Percentiles rank a stretch among this genome's conserved stretches.
Evolutionary conservation across 225 moss, liverwort and hornwort species (phyloP).

Genomic region (Ulota crispa): DNA sequence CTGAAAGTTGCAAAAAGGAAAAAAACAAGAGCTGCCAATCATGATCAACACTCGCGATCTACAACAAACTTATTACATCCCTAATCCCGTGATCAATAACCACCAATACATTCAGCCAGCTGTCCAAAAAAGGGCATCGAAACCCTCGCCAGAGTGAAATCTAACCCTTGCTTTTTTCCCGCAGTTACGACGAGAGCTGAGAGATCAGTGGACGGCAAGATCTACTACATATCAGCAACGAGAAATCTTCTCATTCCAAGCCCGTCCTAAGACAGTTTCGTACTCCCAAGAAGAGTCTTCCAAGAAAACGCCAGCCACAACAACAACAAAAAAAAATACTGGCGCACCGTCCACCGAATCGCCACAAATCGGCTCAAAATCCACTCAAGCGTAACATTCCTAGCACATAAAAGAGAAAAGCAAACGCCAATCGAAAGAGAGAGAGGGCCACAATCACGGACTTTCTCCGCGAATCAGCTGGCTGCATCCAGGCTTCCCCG

Average conservation of each 20-base stretch:
- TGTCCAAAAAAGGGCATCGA: constrained; percentile 1
- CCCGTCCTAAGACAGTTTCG: constrained; percentile 22
- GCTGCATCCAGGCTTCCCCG: constrained; percentile 50
- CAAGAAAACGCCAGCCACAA: constrained; percentile 42
- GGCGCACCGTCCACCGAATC: constrained; percentile 30
- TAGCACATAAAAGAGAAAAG: not conserved
- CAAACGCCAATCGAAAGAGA: not conserved
- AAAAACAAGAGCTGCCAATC: constrained; percentile 9
- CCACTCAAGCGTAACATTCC: constrained; percentile 12
- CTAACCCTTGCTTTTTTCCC: constrained; percentile 26
- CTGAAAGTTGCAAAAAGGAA: not conserved
- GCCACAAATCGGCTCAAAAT: constrained; percentile 2
- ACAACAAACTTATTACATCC: constrained; percentile 7
- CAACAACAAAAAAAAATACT: constrained; percentile 20
- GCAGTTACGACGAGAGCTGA: constrained; percentile 13
- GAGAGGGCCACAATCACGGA: constrained; percentile 37
- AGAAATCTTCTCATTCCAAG: constrained; percentile 19
- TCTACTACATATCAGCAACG: constrained; percentile 21
- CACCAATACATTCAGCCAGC: constrained; percentile 3
- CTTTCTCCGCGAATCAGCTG: constrained; percentile 50
- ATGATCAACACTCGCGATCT: constrained; percentile 23
- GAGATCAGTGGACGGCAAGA: constrained; percentile 21
- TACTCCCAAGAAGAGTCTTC: constrained; percentile 39
- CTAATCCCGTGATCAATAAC: constrained; percentile 17
- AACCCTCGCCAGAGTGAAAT: constrained; percentile 25